Evolutionary conservation across 2,329 filamentous ascomycete species (phyloP).

Genomic region (Sclerotinia nivalis): DNA sequence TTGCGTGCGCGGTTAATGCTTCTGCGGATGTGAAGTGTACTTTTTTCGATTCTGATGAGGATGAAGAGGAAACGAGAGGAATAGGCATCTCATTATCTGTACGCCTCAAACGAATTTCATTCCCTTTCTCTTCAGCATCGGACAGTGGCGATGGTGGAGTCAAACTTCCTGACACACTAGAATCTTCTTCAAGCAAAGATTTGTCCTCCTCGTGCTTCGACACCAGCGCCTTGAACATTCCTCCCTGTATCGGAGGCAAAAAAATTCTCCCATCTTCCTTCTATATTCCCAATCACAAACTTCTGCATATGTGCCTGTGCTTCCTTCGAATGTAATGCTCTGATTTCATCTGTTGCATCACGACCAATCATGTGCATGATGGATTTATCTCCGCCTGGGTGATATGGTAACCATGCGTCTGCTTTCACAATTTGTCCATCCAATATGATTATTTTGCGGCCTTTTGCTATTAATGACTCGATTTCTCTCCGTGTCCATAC

Average conservation of each 20-base stretch:
- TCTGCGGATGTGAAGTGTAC: slow-evolving; percentile 66
- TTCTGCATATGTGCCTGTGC: slow-evolving; percentile 73
- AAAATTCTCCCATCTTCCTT: slow-evolving; percentile 85
- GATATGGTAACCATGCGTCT: slow-evolving; percentile 84
- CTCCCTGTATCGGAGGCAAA: slow-evolving; percentile 85
- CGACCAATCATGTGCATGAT: slow-evolving; percentile 91
- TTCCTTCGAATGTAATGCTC: slow-evolving; percentile 85
- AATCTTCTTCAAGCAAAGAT: slow-evolving; percentile 29
- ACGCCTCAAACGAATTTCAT: slow-evolving; percentile 29
- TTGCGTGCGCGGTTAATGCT: slow-evolving; percentile 69
- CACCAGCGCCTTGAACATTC: slow-evolving; percentile 57
- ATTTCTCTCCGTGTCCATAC: slow-evolving; percentile 57
- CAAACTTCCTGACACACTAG: slow-evolving; percentile 33
- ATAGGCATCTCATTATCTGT: slow-evolving; percentile 29
- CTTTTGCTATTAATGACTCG: slow-evolving; percentile 80
- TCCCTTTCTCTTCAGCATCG: slow-evolving; percentile 31
- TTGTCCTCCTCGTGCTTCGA: slow-evolving; percentile 36
- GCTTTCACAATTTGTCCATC: slow-evolving; percentile 80
- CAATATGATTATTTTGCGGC: slow-evolving; percentile 75
- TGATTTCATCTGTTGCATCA: slow-evolving; percentile 93
- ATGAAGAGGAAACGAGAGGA: slow-evolving; percentile 55
- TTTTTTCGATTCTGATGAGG: slow-evolving; percentile 56
- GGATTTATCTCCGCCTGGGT: slow-evolving; percentile 88
- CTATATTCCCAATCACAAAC: slow-evolving; percentile 80
- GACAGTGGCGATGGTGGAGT: slow-evolving; percentile 40